These are phyloP conservation scores for Neostapfia colusana DNA, from an alignment of 176 grass and related monocot species.

Conservation along the genomic window DNA sequence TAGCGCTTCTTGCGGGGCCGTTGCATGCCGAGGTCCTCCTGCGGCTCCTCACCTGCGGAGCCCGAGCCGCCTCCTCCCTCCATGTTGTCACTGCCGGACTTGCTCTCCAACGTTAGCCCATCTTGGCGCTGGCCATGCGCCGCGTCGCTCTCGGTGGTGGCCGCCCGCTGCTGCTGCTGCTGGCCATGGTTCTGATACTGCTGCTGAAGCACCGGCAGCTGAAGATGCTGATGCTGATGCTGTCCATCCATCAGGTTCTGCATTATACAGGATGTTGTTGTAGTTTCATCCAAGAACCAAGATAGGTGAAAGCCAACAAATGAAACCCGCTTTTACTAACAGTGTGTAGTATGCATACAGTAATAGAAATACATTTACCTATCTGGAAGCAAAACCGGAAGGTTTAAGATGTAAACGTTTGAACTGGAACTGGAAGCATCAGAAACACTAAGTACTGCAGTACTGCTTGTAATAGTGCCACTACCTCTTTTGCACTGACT, in stretches of 20 bases:
- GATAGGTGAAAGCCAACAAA: not conserved
- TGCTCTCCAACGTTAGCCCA: slow-evolving; percentile 65
- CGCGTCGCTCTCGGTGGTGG: slow-evolving; percentile 50
- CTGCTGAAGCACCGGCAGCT: slow-evolving; percentile 22
- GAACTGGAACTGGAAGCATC: not conserved
- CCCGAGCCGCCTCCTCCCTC: slow-evolving; percentile 46
- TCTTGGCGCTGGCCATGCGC: slow-evolving; percentile 33
- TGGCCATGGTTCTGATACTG: slow-evolving; percentile 4
- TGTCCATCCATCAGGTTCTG: slow-evolving; percentile 55
- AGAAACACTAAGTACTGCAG: not conserved
- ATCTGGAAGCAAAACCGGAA: not conserved
- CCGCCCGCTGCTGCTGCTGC: slow-evolving; percentile 33
- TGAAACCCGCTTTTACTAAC: not conserved
- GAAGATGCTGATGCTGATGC: slow-evolving; percentile 47
- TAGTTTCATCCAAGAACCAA: not conserved
- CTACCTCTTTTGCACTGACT: not conserved
- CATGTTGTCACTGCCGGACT: slow-evolving; percentile 79
- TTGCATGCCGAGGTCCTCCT: slow-evolving; percentile 60
- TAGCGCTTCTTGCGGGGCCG: slow-evolving; percentile 90
- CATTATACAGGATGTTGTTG: not conserved
- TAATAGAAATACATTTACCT: not conserved
- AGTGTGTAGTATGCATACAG: not conserved
- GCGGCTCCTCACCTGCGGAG: slow-evolving; percentile 34
- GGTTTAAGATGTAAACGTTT: not conserved
- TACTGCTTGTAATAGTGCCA: not conserved